phyloP scores from a whole-genome alignment of 1,284 basidiomycete genomes.

The Macrocybe sp. region DNA sequence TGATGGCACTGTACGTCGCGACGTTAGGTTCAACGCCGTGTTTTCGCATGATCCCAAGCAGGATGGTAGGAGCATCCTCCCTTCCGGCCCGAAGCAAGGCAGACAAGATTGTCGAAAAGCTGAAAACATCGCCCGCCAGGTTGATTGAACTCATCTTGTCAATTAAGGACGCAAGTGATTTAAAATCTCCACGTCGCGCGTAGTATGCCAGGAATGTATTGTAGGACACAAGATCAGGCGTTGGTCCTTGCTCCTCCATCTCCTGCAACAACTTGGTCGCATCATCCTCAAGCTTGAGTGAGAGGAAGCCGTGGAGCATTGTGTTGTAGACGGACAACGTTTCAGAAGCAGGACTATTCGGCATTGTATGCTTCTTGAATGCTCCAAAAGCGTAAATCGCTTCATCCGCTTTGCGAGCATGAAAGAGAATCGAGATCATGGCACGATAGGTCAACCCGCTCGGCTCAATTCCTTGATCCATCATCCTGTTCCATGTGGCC shows the following conservation, averaged over 20 bases:
- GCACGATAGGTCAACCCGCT: constrained; percentile 56
- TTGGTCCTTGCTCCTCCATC: constrained; percentile 49
- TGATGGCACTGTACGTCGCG: constrained; percentile 69
- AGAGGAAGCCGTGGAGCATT: constrained; percentile 57
- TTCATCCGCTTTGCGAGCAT: constrained; percentile 36
- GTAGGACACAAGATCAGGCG: constrained; percentile 69
- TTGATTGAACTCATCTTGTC: constrained; percentile 47
- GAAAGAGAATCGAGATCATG: constrained; percentile 52
- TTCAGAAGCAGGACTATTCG: constrained; percentile 17
- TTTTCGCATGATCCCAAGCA: constrained; percentile 66
- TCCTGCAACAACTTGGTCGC: constrained; percentile 42
- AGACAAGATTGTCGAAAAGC: constrained; percentile 76
- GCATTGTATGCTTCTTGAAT: constrained; percentile 34
- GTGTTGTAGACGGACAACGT: constrained; percentile 56
- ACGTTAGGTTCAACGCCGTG: constrained; percentile 72
- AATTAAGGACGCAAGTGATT: constrained; percentile 49
- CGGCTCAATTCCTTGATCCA: constrained; percentile 42
- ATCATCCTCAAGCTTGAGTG: constrained; percentile 32
- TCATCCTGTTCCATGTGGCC: constrained; percentile 58
- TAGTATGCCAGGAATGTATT: constrained; percentile 75
- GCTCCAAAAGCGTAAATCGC: constrained; percentile 47
- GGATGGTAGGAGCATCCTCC: constrained; percentile 56
- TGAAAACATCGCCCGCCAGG: constrained; percentile 69
- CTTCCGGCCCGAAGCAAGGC: constrained; percentile 66
- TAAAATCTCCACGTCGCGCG: constrained; percentile 55